phyloP scores from a whole-genome alignment of 2,329 filamentous ascomycete species.

The Colletotrichum spinosum region DNA sequence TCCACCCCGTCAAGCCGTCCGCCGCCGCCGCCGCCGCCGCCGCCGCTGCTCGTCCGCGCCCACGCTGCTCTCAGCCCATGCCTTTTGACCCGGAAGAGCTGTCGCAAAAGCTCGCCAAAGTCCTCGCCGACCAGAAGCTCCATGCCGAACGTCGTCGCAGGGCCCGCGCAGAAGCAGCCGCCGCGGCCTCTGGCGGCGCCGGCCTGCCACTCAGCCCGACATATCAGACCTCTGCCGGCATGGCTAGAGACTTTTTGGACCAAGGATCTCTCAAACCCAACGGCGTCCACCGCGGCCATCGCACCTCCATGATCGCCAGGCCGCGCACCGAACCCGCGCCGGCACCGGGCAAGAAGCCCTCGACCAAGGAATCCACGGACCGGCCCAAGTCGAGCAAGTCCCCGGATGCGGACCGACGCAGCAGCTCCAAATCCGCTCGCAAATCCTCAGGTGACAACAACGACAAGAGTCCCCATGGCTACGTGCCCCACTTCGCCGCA shows the following conservation, averaged over 20 bases:
- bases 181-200: neutral
- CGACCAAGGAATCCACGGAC: constrained; percentile 5
- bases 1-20: constrained; percentile 20
- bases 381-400: constrained; percentile 34
- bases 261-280: constrained; percentile 21
- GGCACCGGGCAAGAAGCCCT: neutral
- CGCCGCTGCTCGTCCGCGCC: constrained; percentile 25
- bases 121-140: constrained; percentile 63
- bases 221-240: constrained; percentile 14
- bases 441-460: constrained; percentile 26
- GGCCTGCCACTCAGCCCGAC: neutral
- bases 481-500: constrained; percentile 66
- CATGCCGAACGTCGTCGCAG: constrained; percentile 50
- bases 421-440: constrained; percentile 24
- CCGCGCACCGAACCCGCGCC: constrained; percentile 8
- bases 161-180: constrained; percentile 42
- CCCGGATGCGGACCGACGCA: constrained; percentile 31
- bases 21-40: constrained; percentile 4
- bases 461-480: constrained; percentile 50
- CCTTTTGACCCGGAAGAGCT: constrained; percentile 67
- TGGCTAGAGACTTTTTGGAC: constrained; percentile 25
- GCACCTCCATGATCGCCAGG: constrained; percentile 5
- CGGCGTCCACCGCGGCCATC: neutral
- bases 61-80: constrained; percentile 39
- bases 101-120: constrained; percentile 60